Evolutionary conservation across 1,139 yeast species (phyloP).

Genomic region (Taphrina communis): DNA sequence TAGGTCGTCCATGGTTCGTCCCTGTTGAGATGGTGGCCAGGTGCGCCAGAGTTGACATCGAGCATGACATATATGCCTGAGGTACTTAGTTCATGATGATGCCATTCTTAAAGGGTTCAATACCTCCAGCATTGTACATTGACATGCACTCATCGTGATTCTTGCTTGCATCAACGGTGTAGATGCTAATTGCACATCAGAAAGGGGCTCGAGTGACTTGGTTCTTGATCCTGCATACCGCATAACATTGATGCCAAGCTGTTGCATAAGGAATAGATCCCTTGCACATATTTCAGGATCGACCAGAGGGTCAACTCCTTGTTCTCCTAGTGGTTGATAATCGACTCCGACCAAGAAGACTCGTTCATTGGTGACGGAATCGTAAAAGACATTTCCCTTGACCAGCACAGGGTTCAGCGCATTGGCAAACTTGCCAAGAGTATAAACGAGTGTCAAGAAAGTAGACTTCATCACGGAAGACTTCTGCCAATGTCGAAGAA

Average conservation of each 20-base stretch:
- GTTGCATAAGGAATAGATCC: conserved; percentile 78
- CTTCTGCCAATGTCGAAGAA: not conserved
- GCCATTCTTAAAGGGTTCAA: conserved; percentile 51
- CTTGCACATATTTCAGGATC: conserved; percentile 74
- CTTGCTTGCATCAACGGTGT: conserved; percentile 58
- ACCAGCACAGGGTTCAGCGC: conserved; percentile 36
- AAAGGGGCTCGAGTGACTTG: not conserved
- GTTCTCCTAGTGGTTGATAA: conserved; percentile 76
- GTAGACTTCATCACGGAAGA: not conserved
- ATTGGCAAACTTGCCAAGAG: conserved; percentile 10
- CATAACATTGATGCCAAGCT: conserved; percentile 75
- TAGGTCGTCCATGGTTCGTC: conserved; percentile 67
- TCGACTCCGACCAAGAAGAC: conserved; percentile 63
- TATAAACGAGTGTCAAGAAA: conserved; percentile 14
- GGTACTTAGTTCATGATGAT: not conserved
- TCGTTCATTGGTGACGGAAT: conserved; percentile 43
- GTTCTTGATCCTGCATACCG: conserved; percentile 48
- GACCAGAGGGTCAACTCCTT: conserved; percentile 76
- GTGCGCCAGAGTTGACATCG: conserved; percentile 81
- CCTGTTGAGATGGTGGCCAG: conserved; percentile 71
- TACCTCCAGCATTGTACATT: conserved; percentile 79
- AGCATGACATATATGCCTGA: conserved; percentile 70
- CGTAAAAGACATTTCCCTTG: conserved; percentile 42
- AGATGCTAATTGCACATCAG: conserved; percentile 49
- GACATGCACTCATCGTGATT: conserved; percentile 91